Evolutionary conservation across 164 flowering plant genomes (phyloP).

Genomic region (Stephania japonica): DNA sequence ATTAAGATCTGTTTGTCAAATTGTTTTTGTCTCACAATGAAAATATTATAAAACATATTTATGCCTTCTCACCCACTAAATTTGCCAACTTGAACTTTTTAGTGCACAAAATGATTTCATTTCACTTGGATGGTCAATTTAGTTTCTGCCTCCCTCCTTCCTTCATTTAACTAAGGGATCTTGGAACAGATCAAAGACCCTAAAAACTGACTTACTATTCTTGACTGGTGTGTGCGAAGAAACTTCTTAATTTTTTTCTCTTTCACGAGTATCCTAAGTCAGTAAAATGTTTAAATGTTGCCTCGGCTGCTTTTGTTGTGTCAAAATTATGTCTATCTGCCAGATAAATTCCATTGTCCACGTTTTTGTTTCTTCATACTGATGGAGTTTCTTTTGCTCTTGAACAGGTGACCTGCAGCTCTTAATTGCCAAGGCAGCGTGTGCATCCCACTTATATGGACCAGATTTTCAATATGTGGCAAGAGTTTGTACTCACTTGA

Average conservation of each 20-base stretch:
- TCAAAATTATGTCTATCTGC: not conserved
- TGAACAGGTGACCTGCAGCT: constrained; percentile 52
- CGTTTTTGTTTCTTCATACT: constrained; percentile 4
- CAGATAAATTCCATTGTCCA: not conserved
- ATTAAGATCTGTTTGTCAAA: not conserved
- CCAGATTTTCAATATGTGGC: constrained; percentile 37
- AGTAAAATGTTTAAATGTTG: not conserved
- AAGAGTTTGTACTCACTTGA: constrained; percentile 23
- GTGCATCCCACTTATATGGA: constrained; percentile 60
- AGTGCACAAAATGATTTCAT: not conserved
- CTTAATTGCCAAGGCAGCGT: constrained; percentile 66
- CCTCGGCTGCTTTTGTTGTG: not conserved
- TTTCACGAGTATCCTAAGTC: not conserved
- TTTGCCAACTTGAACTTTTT: not conserved
- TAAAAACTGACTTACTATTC: too few relatives aligned
- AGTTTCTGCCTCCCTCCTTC: not conserved
- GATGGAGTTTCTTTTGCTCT: not conserved
- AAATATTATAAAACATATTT: not conserved
- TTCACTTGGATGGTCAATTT: not conserved
- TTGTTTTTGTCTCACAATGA: not conserved
- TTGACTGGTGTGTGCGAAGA: not conserved
- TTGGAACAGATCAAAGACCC: too few relatives aligned
- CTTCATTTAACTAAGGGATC: not conserved
- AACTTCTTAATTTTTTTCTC: not conserved
- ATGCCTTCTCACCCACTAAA: not conserved